Conservation (phyloP, 768 basidiomycete species). For the Lactarius sp. region DNA sequence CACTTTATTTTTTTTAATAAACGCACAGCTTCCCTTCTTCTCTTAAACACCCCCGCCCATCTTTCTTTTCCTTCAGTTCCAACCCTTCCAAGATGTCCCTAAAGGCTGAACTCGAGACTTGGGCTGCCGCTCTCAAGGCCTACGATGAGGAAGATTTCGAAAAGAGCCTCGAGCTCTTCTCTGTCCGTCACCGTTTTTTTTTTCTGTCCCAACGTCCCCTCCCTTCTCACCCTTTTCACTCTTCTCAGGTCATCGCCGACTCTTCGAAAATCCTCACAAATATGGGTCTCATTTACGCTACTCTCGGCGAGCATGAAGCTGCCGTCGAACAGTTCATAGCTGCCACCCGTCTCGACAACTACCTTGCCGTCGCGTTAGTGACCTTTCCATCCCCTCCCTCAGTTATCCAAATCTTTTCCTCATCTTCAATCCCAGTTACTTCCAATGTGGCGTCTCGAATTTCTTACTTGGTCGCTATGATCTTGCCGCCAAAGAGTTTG, state of each 20-base stretch:
- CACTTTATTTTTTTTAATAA: background rate
- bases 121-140: slow-evolving; percentile 82
- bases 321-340: slow-evolving; percentile 78
- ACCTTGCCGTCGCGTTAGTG: slow-evolving; percentile 82
- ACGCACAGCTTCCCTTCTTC: background rate
- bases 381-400: background rate
- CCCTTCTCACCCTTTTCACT: background rate
- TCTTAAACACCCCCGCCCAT: background rate
- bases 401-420: slow-evolving; percentile 6
- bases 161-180: slow-evolving; percentile 68
- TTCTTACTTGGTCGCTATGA: slow-evolving; percentile 79
- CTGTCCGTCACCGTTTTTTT: slow-evolving; percentile 44
- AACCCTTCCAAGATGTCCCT: slow-evolving; percentile 34
- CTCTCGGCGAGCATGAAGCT: slow-evolving; percentile 79
- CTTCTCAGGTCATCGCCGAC: slow-evolving; percentile 65
- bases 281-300: slow-evolving; percentile 91
- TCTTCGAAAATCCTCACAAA: slow-evolving; percentile 89
- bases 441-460: slow-evolving; percentile 88
- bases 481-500: slow-evolving; percentile 73
- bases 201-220: background rate
- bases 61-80: background rate
- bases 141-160: slow-evolving; percentile 85
- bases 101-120: slow-evolving; percentile 68
- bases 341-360: slow-evolving; percentile 75
- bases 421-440: slow-evolving; percentile 48